Evolutionary conservation across 306 rosid genomes (phyloP).

Genomic region (Vachellia collinsii): DNA sequence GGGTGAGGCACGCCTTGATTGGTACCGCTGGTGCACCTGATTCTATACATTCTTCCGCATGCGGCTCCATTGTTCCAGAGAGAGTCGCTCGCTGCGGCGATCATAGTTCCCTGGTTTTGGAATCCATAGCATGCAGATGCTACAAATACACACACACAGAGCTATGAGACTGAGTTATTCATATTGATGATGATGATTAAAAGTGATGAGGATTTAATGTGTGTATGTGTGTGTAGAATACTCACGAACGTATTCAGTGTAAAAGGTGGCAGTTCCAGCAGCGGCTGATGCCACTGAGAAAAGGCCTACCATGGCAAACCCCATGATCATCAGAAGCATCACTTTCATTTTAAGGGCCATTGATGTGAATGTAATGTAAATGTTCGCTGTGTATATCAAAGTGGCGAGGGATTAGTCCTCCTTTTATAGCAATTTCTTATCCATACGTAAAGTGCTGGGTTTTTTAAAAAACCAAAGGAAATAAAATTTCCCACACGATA

Average conservation of each 20-base stretch:
- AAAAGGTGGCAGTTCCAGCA: conserved; percentile 36
- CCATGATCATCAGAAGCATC: neutral
- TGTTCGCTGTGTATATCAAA: neutral
- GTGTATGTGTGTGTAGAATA: no score
- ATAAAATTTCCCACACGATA: no score
- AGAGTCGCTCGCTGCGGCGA: conserved; percentile 33
- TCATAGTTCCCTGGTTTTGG: conserved; percentile 36
- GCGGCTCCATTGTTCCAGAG: conserved; percentile 27
- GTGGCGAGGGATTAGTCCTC: neutral
- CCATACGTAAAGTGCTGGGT: neutral
- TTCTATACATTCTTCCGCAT: conserved; percentile 22
- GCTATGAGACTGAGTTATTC: no score
- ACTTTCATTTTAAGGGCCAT: conserved; percentile 19
- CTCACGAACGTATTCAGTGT: neutral
- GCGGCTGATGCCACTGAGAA: conserved; percentile 35
- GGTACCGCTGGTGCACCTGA: conserved; percentile 32
- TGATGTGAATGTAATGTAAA: neutral
- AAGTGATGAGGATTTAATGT: no score
- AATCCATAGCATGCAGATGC: conserved; percentile 46
- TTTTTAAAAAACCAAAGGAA: neutral
- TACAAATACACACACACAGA: neutral
- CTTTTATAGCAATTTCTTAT: neutral
- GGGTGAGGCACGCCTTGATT: conserved; percentile 27
- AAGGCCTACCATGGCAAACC: neutral
- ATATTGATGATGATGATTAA: no score